Percentiles rank a stretch among this genome's conserved stretches.
These are phyloP conservation scores for Truncatella angustata DNA, from an alignment of 2,329 filamentous ascomycete species.

Conservation along the genomic window DNA sequence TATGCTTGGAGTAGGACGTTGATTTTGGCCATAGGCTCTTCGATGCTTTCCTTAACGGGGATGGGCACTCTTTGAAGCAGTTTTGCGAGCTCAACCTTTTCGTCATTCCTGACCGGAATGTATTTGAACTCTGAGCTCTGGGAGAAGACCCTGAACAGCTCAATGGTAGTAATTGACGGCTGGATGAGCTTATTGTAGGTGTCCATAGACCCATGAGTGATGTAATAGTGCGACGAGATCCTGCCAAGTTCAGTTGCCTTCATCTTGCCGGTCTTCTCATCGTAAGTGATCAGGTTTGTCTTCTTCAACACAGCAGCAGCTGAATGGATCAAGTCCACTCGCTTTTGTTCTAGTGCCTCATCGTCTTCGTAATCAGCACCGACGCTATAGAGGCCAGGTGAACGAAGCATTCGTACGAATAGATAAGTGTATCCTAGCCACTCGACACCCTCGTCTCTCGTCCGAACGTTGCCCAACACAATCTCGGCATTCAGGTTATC, in stretches of 20 bases:
- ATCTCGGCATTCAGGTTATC: slow-evolving; percentile 97
- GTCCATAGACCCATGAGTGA: slow-evolving; percentile 92
- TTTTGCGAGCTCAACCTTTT: slow-evolving; percentile 94
- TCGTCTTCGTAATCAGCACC: slow-evolving; percentile 95
- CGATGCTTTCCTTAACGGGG: slow-evolving; percentile 95
- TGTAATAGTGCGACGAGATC: slow-evolving; percentile 98
- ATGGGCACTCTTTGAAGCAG: slow-evolving; percentile 87
- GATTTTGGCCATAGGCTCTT: slow-evolving; percentile 96
- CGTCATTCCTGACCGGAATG: slow-evolving; percentile 94
- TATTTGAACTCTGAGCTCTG: slow-evolving; percentile 98
- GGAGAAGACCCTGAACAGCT: slow-evolving; percentile 94
- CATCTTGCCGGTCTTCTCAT: slow-evolving; percentile 85
- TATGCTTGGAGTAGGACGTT: slow-evolving; percentile 96
- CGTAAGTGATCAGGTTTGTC: slow-evolving; percentile 88
- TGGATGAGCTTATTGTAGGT: slow-evolving; percentile 96
- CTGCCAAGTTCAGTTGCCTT: slow-evolving; percentile 92
- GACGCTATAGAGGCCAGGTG: slow-evolving; percentile 91
- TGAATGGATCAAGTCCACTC: slow-evolving; percentile 95
- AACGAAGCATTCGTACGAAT: slow-evolving; percentile 95
- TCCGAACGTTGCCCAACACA: slow-evolving; percentile 89
- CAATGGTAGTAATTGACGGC: slow-evolving; percentile 87
- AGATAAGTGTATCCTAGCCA: slow-evolving; percentile 99
- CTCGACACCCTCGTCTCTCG: slow-evolving; percentile 93
- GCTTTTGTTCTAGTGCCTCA: slow-evolving; percentile 87
- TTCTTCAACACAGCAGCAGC: slow-evolving; percentile 85